A percentile compares a stretch with the other conserved stretches of the same genome.
These are phyloP conservation scores for Phytophthora cryptogea DNA, from an alignment of 352 stramenopile species.

Conservation along the genomic window DNA sequence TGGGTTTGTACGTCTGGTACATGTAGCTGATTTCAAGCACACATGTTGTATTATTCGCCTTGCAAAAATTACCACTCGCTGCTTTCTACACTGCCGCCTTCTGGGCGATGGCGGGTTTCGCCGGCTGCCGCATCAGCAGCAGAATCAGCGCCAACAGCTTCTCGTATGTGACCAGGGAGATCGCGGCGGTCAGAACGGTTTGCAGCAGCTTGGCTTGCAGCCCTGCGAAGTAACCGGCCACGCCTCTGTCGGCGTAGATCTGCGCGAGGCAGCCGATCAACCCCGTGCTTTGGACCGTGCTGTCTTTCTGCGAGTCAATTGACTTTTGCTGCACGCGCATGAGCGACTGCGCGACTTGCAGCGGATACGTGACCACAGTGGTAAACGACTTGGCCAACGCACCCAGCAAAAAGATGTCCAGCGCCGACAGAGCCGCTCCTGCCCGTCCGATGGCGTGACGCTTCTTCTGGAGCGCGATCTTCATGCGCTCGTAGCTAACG, in stretches of 20 bases:
- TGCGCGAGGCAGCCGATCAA: slow-evolving; percentile 54
- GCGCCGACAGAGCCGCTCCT: slow-evolving; percentile 47
- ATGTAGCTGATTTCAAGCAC: background rate
- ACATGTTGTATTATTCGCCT: background rate
- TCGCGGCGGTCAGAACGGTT: slow-evolving; percentile 92
- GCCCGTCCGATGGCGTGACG: slow-evolving; percentile 22
- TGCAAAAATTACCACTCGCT: background rate
- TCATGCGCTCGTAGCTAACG: slow-evolving; percentile 94
- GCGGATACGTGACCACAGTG: slow-evolving; percentile 93
- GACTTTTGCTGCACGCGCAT: slow-evolving; percentile 76
- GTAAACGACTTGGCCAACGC: slow-evolving; percentile 92
- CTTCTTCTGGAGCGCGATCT: slow-evolving; percentile 63
- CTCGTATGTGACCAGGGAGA: slow-evolving; percentile 95
- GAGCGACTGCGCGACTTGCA: slow-evolving; percentile 93
- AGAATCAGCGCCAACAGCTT: slow-evolving; percentile 81
- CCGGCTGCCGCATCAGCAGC: slow-evolving; percentile 50
- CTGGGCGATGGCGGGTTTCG: slow-evolving; percentile 33
- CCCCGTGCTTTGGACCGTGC: background rate
- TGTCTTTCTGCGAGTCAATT: slow-evolving; percentile 9
- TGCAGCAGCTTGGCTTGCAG: slow-evolving; percentile 94
- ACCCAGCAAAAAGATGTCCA: slow-evolving; percentile 92
- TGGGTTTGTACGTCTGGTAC: background rate
- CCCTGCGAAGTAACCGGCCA: slow-evolving; percentile 87
- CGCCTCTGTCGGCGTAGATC: slow-evolving; percentile 71
- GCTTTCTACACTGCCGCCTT: slow-evolving; percentile 49